These are phyloP conservation scores for Malus hybrid DNA, from an alignment of 331 rosid genomes.

Conservation along the genomic window DNA sequence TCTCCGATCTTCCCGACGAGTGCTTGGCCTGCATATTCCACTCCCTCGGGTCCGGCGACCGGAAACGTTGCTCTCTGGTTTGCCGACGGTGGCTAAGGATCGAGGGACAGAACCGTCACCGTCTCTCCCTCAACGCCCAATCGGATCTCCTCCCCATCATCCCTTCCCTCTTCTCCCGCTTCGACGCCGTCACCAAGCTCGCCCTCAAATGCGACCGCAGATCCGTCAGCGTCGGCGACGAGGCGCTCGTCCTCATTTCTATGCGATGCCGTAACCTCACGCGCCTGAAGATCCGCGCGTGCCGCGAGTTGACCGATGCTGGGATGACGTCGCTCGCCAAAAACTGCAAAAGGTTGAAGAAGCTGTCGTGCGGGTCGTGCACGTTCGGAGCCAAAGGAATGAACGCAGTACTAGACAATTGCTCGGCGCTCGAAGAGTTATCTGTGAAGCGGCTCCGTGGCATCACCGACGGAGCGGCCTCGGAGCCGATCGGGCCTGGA, in stretches of 20 bases:
- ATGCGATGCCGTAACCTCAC: conserved; percentile 73
- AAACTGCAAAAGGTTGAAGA: conserved; percentile 84
- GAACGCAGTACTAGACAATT: conserved; percentile 82
- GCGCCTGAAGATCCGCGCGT: conserved; percentile 91
- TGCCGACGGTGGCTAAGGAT: conserved; percentile 79
- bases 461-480: conserved; percentile 47
- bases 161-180: conserved; percentile 64
- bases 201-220: conserved; percentile 92
- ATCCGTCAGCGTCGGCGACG: conserved; percentile 68
- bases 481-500: conserved; percentile 82
- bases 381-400: conserved; percentile 80
- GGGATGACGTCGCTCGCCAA: conserved; percentile 75
- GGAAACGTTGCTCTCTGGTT: conserved; percentile 79
- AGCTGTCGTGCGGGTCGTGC: conserved; percentile 95
- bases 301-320: conserved; percentile 68
- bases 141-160: conserved; percentile 44
- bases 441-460: conserved; percentile 94
- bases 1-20: conserved; percentile 78
- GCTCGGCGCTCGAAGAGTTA: conserved; percentile 65
- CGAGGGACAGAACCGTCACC: conserved; percentile 93
- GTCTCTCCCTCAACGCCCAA: conserved; percentile 71
- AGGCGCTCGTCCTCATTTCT: conserved; percentile 62
- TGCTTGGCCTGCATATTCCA: conserved; percentile 79
- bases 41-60: conserved; percentile 64
- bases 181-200: conserved; percentile 85